Evolutionary conservation across 495 filamentous ascomycete species (phyloP), one percentile per base, ranked within the genome.

Genomic region (Aspergillus asperescens): DNA sequence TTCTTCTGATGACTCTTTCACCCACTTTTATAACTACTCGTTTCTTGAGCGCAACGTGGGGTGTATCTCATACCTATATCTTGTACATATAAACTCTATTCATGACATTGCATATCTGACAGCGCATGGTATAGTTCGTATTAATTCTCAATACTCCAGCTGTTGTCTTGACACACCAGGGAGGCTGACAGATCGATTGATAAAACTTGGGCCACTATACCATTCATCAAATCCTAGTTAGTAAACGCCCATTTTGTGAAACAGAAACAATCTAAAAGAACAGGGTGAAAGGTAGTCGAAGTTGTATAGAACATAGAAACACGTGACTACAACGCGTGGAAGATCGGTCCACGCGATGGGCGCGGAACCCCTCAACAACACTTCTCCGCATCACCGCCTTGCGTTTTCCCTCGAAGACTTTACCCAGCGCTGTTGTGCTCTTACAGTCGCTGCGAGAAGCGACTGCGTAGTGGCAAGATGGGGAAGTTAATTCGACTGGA

Each of bases 401-500:
- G 50, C 31, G 40, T 45, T 34, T 15, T 50, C 28, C 22, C 32
- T 28, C 13, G 32, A 54, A 45, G 29, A 31, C 23, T 31, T 22
- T 7, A 24, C 22, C 42, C 19, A 15, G 41, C 42, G 39, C 49
- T 16, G 27, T 51, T 38, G 38, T 51, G 18, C 51, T 61, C 27
- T 54, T 53, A 59, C 61, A 59, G 66, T 67, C 64, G 61, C 54
- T 44, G 55, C n/a, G 31, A 50, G 60, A 58, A 62, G 69, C 63
- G 53, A 54, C 65, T 51, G 60, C 53, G 35, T 52, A 40, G 60
- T 62, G 45, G 61, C 69, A 79, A 66, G 24, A 86, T 86, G 83
- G 83, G 93, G 63, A 96, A 96, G 74, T 87, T 98, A 65, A 85
- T 95, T 62, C 83, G 89, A 52, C 84, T 98, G 35, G 93, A 97